Percentiles rank a stretch among this genome's conserved stretches.
Evolutionary conservation across 768 basidiomycete genomes (phyloP).

Genomic region (Amanita pallidorosea): DNA sequence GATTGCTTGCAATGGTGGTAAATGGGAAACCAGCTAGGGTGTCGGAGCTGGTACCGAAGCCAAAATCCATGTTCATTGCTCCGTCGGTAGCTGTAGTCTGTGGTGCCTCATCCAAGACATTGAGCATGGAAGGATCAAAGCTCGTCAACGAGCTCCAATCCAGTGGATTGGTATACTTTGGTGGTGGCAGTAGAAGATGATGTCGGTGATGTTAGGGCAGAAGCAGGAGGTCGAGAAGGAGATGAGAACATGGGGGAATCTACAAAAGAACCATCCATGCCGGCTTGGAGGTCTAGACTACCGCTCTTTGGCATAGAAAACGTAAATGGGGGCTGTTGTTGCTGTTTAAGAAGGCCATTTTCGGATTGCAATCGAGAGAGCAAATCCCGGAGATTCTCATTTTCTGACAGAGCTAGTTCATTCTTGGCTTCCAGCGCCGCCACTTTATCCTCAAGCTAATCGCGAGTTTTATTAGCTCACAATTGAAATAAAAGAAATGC

Average conservation of each 20-base stretch:
- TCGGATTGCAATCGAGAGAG: conserved; percentile 79
- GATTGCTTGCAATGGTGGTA: conserved; percentile 77
- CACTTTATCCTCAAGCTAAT: conserved; percentile 84
- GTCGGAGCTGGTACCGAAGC: conserved; percentile 41
- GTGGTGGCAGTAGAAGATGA: conserved; percentile 20
- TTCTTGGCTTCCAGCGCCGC: conserved; percentile 80
- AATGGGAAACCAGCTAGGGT: conserved; percentile 39
- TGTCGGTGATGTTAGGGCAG: conserved; percentile 14
- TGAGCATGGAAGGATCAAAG: conserved; percentile 63
- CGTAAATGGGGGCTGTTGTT: conserved; percentile 50
- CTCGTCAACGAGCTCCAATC: conserved; percentile 61
- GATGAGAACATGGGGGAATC: conserved; percentile 17
- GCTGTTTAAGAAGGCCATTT: conserved; percentile 71
- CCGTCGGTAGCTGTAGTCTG: conserved; percentile 44
- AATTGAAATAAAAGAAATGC: not conserved
- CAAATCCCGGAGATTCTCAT: conserved; percentile 83
- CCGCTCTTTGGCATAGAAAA: conserved; percentile 54
- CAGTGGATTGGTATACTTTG: conserved; percentile 31
- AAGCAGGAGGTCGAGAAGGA: conserved; percentile 12
- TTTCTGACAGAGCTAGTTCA: conserved; percentile 60
- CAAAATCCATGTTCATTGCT: conserved; percentile 51
- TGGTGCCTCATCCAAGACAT: conserved; percentile 47
- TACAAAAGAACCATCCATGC: conserved; percentile 12
- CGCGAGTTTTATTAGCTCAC: conserved; percentile 1
- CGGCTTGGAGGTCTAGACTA: conserved; percentile 8